Evolutionary conservation across 2,329 filamentous ascomycete genomes (phyloP), one percentile per base, ranked within the genome.

Genomic region (Aspergillus aculeatinus): DNA sequence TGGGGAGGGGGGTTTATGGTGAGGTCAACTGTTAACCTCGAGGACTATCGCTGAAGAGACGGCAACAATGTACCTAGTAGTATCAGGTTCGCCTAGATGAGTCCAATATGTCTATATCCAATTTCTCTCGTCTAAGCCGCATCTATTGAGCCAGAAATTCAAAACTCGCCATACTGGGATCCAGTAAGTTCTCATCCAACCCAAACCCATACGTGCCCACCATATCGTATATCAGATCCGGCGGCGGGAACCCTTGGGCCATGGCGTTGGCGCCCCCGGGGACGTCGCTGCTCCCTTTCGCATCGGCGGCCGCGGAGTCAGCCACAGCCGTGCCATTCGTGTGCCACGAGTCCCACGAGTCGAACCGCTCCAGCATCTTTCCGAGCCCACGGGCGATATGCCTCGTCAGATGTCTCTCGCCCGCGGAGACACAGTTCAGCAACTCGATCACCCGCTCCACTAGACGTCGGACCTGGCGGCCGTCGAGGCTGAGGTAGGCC

Each of bases 181-280:
- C 76, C 47, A 77, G 67, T 55, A 77, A 61, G 60, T 77, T 76
- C 65, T 77, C 76, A 51, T 77, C 76, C 39, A 77, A 64, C 6
- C 75, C 75, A 57, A 77, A 77, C 12, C 76, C 76, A 65, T 77
- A 77, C 16, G 76, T 77, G 19, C 76, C 76, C n/a, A 77, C 75
- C 76, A 77, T 77, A 51, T 76, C 74, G 60, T 77, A 77, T 39
- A 77, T 77, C 61, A 77, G 58, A 62, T 77, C 75, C 7, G 75
- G 75, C 3, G 76, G 74, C 6, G 75, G 75, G 48, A 76, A 76
- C 7, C 74, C 74, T 57, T 77, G 75, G 1, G 74, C 74, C 74
- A 77, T 76, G 2, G 74, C 74, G 60, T 77, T 77, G 12, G 74
- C 71, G 23, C 75, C 75, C 11, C 74, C 75, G n/a, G 74, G 74